Conservation (phyloP, 2,329 filamentous ascomycete genomes). For the Microsporum canis region DNA sequence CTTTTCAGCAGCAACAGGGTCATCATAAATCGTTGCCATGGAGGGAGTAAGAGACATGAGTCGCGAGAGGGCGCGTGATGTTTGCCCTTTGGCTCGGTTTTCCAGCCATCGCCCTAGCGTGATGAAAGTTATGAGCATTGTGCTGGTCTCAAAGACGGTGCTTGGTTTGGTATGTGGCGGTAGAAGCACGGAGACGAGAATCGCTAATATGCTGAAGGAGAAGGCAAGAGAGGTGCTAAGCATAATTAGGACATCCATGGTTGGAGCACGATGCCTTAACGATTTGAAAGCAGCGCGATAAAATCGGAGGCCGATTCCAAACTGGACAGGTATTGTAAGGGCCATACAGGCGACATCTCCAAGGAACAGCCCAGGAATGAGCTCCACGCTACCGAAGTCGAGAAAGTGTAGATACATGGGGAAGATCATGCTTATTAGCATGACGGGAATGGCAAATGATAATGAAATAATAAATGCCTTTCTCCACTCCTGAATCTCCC, state of each 20-base stretch:
- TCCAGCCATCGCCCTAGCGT: slow-evolving; percentile 83
- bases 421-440: slow-evolving; percentile 83
- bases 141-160: slow-evolving; percentile 94
- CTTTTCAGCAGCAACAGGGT: slow-evolving; percentile 88
- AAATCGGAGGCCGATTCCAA: slow-evolving; percentile 89
- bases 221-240: slow-evolving; percentile 91
- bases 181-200: slow-evolving; percentile 68
- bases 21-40: slow-evolving; percentile 92
- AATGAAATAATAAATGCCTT: slow-evolving; percentile 66
- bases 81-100: slow-evolving; percentile 91
- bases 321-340: slow-evolving; percentile 88
- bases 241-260: slow-evolving; percentile 95
- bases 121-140: slow-evolving; percentile 96
- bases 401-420: slow-evolving; percentile 70
- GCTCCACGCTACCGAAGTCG: slow-evolving; percentile 60
- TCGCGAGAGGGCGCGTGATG: slow-evolving; percentile 80
- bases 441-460: slow-evolving; percentile 77
- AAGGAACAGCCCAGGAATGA: slow-evolving; percentile 67
- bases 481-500: slow-evolving; percentile 89
- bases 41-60: slow-evolving; percentile 94
- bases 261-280: slow-evolving; percentile 77
- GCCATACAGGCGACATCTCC: slow-evolving; percentile 74
- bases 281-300: slow-evolving; percentile 92
- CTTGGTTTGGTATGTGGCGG: slow-evolving; percentile 67
- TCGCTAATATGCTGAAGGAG: slow-evolving; percentile 83